Conservation (phyloP, 495 filamentous ascomycete genomes). For the Podospora tetraspora region DNA sequence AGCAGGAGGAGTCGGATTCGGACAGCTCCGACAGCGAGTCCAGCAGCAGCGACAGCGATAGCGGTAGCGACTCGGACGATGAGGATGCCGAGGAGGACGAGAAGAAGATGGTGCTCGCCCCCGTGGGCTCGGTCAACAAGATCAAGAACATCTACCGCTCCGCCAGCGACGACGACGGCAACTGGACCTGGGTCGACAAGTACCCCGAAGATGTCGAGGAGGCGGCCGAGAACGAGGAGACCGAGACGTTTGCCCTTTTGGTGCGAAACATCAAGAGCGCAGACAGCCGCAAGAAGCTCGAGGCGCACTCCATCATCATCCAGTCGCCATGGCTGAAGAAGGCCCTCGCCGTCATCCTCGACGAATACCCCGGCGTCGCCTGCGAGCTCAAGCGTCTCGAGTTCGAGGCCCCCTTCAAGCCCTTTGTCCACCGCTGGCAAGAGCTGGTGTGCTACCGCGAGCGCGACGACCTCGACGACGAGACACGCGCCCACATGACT, state of each 20-base stretch:
- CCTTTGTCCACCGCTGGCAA: slow-evolving; percentile 63
- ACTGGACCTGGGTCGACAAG: slow-evolving; percentile 39
- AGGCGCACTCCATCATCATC: slow-evolving; percentile 58
- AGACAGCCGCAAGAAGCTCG: slow-evolving; percentile 55
- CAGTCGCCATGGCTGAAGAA: slow-evolving; percentile 60
- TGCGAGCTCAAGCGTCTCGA: slow-evolving; percentile 54
- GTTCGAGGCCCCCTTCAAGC: slow-evolving; percentile 56
- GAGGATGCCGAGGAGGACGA: slow-evolving; percentile 18
- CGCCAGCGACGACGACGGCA: slow-evolving; percentile 27
- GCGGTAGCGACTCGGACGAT: slow-evolving; percentile 8
- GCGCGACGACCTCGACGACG: slow-evolving; percentile 43
- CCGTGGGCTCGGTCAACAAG: slow-evolving; percentile 30
- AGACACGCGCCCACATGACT: slow-evolving; percentile 51
- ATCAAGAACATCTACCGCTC: slow-evolving; percentile 37
- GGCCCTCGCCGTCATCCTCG: slow-evolving; percentile 50
- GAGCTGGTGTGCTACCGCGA: slow-evolving; percentile 44
- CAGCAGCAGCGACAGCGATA: not conserved
- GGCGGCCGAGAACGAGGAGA: slow-evolving; percentile 36
- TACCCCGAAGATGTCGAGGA: slow-evolving; percentile 35
- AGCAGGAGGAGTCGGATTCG: not conserved
- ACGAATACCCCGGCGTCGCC: slow-evolving; percentile 61
- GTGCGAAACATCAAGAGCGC: slow-evolving; percentile 34
- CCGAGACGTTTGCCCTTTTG: slow-evolving; percentile 29
- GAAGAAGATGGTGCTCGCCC: slow-evolving; percentile 14
- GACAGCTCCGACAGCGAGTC: not conserved